phyloP scores from a whole-genome alignment of 805 yeast genomes.

The Candida saitoana region DNA sequence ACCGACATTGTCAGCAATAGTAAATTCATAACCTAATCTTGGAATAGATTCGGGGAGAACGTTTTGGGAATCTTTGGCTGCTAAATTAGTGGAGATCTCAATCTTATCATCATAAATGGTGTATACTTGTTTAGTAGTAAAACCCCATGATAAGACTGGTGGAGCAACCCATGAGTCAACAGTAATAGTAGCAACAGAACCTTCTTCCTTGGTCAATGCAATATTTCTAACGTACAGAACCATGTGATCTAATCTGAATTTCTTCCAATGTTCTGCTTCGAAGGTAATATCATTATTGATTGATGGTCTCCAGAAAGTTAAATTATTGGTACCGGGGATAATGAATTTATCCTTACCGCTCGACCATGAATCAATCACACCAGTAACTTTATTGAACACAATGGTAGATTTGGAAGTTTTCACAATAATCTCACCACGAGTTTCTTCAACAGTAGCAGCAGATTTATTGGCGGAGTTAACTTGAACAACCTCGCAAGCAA shows the following conservation, averaged over 20 bases:
- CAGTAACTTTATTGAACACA: slow-evolving; percentile 10
- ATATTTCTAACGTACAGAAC: slow-evolving; percentile 7
- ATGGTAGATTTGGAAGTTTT: background rate
- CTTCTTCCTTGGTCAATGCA: background rate
- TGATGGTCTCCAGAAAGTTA: slow-evolving; percentile 27
- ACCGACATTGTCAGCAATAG: slow-evolving; percentile 12
- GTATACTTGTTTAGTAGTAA: slow-evolving; percentile 10
- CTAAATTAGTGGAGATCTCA: slow-evolving; percentile 6
- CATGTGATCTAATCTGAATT: slow-evolving; percentile 20
- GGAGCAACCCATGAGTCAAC: slow-evolving; percentile 18
- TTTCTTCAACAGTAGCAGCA: background rate
- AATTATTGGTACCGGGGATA: slow-evolving; percentile 6
- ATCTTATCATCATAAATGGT: slow-evolving; percentile 7
- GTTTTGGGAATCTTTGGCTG: slow-evolving; percentile 5
- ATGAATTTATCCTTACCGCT: slow-evolving; percentile 3
- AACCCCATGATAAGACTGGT: slow-evolving; percentile 23
- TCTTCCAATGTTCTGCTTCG: slow-evolving; percentile 22
- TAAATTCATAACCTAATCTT: slow-evolving; percentile 29
- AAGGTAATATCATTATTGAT: slow-evolving; percentile 21
- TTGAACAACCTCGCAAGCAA: background rate
- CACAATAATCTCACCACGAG: background rate
- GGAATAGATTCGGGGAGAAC: slow-evolving; percentile 23
- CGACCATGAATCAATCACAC: slow-evolving; percentile 10
- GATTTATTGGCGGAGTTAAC: background rate
- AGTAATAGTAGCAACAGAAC: slow-evolving; percentile 7